Evolutionary conservation across 2,329 filamentous ascomycete species (phyloP), one percentile per base, ranked within the genome.

Genomic region (Fusarium solani-melongenae): DNA sequence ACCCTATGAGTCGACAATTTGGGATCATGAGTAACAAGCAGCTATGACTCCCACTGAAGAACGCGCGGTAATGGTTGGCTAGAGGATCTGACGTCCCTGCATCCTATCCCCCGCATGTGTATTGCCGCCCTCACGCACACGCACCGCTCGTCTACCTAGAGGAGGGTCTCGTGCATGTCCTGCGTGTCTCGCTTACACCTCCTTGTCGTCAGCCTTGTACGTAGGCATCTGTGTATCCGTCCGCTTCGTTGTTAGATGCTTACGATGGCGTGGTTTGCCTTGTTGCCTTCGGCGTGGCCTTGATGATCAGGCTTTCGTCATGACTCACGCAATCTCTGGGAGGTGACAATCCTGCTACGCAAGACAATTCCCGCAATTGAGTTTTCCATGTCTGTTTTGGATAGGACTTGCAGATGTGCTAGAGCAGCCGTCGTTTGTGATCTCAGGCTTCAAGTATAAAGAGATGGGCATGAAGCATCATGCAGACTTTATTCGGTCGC

Each of bases 311-410:
- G 46, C 14, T 68, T 73, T 67, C 74, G 75, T 78, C 63, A 77
- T 76, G 77, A 78, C 58, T 78, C 75, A 78, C 76, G 75, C 64
- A 75, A 71, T 53, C 33, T 14, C 6, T 36, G 64, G n/a, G 64
- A 61, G 31, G 39, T 66, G 41, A 31, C 22, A 33, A 61, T 60
- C 20, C 62, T 53, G 39, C 56, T 75, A 66, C 69, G 64, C 69
- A 73, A 68, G 41, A 62, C 58, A 41, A 31, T 12, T 36, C 10
- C 22, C 49, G 24, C 46, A 31, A 34, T 33, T 46, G 20, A 15
- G 10, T n/a, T 33, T 53, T 31, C 12, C 46, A 14, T 53, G 46
- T 31, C 46, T 53, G 11, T 53, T 29, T 53, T 14, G 46, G 27
- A 53, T 20, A 53, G 41, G 41, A 46, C 41, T 61, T 46, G 14